These are phyloP conservation scores for Santalum album DNA, from an alignment of 164 flowering plant species.

Conservation along the genomic window DNA sequence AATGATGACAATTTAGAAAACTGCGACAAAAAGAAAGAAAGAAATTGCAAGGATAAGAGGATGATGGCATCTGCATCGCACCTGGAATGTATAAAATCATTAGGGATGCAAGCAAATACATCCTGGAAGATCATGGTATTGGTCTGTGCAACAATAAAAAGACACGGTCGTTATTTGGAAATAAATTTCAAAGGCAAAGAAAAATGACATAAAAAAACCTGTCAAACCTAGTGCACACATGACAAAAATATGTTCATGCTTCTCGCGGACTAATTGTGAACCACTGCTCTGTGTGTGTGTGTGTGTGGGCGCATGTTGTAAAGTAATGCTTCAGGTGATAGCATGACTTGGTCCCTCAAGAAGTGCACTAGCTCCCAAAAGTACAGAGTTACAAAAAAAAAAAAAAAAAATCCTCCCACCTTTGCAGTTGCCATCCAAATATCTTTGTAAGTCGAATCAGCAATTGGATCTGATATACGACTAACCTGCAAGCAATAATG, in stretches of 20 bases:
- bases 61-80: constrained; percentile 19
- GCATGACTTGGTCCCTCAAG: too few relatives aligned
- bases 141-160: constrained; percentile 33
- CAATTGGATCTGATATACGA: constrained; percentile 70
- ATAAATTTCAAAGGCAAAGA: too few relatives aligned
- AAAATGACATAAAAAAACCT: too few relatives aligned
- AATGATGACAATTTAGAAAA: neutral
- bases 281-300: neutral
- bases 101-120: constrained; percentile 88
- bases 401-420: constrained; percentile 29
- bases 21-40: neutral
- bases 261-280: too few relatives aligned
- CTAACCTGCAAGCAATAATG: constrained; percentile 47
- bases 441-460: constrained; percentile 74
- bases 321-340: neutral
- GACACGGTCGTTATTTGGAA: neutral
- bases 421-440: constrained; percentile 92
- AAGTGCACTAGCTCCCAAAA: too few relatives aligned
- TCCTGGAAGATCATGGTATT: constrained; percentile 85
- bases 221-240: too few relatives aligned
- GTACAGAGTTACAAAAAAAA: too few relatives aligned
- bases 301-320: neutral
- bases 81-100: constrained; percentile 87
- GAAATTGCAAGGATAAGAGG: neutral
- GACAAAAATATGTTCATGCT: too few relatives aligned